These are phyloP conservation scores for Chaetoscypha palmicola DNA, from an alignment of 2,329 filamentous ascomycete species.

Conservation along the genomic window DNA sequence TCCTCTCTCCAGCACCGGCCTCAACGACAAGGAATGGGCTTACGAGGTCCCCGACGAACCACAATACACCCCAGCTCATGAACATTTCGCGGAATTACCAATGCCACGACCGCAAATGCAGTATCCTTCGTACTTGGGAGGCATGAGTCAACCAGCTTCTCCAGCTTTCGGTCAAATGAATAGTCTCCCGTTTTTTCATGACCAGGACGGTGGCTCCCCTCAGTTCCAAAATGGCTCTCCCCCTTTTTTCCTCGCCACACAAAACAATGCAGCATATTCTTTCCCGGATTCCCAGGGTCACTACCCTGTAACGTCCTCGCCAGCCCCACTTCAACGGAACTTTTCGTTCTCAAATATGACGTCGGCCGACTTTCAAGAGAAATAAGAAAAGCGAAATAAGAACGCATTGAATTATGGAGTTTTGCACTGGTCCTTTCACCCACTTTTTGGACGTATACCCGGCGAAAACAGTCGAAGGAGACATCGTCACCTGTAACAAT, in stretches of 20 bases:
- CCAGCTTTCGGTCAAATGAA: slow-evolving; percentile 28
- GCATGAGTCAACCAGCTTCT: slow-evolving; percentile 28
- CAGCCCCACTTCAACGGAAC: slow-evolving; percentile 26
- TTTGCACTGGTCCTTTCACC: background rate
- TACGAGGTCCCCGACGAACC: slow-evolving; percentile 26
- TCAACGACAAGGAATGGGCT: slow-evolving; percentile 20
- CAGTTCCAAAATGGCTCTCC: slow-evolving; percentile 22
- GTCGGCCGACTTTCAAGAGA: slow-evolving; percentile 29
- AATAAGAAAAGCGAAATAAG: too few species aligned
- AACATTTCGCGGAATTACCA: slow-evolving; percentile 24
- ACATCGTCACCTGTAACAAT: background rate
- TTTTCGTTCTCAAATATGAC: slow-evolving; percentile 31
- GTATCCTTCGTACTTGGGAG: slow-evolving; percentile 16
- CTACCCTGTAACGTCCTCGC: slow-evolving; percentile 16
- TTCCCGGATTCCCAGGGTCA: slow-evolving; percentile 20
- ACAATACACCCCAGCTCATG: slow-evolving; percentile 25
- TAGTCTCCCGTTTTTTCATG: slow-evolving; percentile 19
- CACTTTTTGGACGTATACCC: background rate
- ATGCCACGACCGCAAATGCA: slow-evolving; percentile 25
- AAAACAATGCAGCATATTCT: slow-evolving; percentile 23
- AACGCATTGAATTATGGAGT: background rate
- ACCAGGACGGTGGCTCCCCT: slow-evolving; percentile 16
- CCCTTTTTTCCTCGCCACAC: slow-evolving; percentile 22
- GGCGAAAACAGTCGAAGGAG: background rate
- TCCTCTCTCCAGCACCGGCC: slow-evolving; percentile 10